Conservation (phyloP, 2,329 filamentous ascomycete genomes). For the Trichophaea hybrida region DNA sequence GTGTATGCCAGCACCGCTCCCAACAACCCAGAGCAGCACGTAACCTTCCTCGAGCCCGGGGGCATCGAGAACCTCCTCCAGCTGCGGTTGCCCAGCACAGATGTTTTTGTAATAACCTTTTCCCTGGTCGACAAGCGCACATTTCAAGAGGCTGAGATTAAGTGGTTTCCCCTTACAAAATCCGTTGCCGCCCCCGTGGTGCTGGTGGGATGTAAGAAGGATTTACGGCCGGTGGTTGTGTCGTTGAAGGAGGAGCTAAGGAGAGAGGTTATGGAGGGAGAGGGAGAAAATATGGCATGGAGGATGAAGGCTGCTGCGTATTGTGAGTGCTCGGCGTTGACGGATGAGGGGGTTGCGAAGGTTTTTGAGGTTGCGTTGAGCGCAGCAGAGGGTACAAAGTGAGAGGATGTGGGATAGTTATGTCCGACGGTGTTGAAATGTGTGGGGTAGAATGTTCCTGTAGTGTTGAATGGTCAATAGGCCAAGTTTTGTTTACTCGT, state of each 20-base stretch:
- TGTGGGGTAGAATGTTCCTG: no score
- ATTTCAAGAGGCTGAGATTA: not conserved
- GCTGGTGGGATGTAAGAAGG: not conserved
- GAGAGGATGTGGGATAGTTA: not conserved
- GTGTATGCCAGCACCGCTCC: not conserved
- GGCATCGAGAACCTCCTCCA: not conserved
- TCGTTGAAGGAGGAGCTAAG: not conserved
- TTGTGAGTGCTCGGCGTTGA: not conserved
- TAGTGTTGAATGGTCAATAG: no score
- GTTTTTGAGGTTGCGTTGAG: not conserved
- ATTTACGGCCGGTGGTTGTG: not conserved
- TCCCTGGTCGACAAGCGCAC: not conserved
- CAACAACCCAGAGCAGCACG: not conserved
- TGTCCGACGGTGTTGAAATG: no score
- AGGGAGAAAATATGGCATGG: not conserved
- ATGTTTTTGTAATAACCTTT: not conserved
- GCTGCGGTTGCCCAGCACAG: not conserved
- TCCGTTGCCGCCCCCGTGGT: not conserved
- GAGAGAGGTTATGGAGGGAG: not conserved
- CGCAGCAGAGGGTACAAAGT: not conserved
- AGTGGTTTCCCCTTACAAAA: not conserved
- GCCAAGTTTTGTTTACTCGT: no score
- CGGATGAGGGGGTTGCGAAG: not conserved
- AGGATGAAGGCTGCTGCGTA: not conserved
- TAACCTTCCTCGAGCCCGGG: not conserved